Evolutionary conservation across 371 early-diverging fungal species (phyloP).

Genomic region (Rhizopus microsporus): DNA sequence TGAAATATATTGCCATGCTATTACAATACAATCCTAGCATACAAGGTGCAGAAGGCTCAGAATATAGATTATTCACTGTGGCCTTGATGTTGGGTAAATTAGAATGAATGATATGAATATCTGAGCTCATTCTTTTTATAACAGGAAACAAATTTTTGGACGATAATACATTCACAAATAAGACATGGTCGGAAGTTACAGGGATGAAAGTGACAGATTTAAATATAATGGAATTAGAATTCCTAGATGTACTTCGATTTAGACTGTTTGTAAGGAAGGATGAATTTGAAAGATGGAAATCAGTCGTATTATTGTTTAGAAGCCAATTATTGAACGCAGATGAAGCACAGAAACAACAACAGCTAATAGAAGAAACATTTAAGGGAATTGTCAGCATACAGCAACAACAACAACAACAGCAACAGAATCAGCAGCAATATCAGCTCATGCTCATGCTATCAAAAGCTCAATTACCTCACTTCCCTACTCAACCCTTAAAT

Average conservation of each 20-base stretch:
- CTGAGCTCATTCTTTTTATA: not conserved
- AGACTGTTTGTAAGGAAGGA: conserved; percentile 60
- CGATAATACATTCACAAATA: conserved; percentile 73
- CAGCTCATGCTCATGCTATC: conserved; percentile 28
- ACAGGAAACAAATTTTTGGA: conserved; percentile 69
- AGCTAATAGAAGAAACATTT: conserved; percentile 43
- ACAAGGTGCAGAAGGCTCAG: conserved; percentile 72
- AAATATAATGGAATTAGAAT: conserved; percentile 74
- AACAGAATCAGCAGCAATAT: conserved; percentile 32
- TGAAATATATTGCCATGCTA: conserved; percentile 66
- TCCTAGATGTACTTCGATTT: conserved; percentile 62
- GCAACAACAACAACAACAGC: conserved; percentile 38
- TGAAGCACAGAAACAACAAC: conserved; percentile 39
- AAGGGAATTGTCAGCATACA: conserved; percentile 37
- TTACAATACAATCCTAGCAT: conserved; percentile 62
- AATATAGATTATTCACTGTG: conserved; percentile 77
- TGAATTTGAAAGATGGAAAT: conserved; percentile 52
- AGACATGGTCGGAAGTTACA: conserved; percentile 71
- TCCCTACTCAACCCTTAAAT: conserved; percentile 25
- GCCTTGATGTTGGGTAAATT: conserved; percentile 67
- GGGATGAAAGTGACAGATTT: conserved; percentile 66
- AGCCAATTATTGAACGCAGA: conserved; percentile 38
- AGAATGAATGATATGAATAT: conserved; percentile 1
- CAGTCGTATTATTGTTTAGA: conserved; percentile 36
- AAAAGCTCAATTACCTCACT: conserved; percentile 29